phyloP scores from a whole-genome alignment of 768 basidiomycete genomes.

The Mycena galericulata region DNA sequence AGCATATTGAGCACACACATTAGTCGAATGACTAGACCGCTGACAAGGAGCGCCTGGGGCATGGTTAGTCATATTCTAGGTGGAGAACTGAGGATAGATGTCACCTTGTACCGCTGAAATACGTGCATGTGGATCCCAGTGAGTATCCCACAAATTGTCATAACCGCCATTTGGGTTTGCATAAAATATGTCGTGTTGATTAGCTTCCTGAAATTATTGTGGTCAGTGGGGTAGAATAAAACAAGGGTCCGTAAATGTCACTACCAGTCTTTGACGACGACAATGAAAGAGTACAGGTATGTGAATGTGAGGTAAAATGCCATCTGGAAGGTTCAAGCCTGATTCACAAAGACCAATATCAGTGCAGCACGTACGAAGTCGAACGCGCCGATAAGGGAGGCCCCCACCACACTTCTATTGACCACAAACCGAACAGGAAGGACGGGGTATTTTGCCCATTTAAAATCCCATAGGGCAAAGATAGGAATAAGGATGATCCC shows the following conservation, averaged over 20 bases:
- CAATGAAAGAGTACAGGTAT: conserved; percentile 79
- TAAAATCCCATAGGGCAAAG: conserved; percentile 61
- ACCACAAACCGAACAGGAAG: conserved; percentile 68
- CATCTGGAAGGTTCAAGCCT: conserved; percentile 51
- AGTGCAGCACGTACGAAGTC: conserved; percentile 60
- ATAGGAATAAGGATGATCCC: conserved; percentile 58
- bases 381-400: conserved; percentile 71
- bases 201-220: conserved; percentile 56
- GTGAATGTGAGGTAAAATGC: conserved; percentile 78
- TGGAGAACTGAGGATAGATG: neutral
- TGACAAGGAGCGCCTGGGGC: conserved; percentile 58
- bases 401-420: conserved; percentile 70
- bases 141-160: conserved; percentile 73
- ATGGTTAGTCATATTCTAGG: neutral
- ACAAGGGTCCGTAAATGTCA: neutral
- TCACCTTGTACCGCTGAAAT: conserved; percentile 67
- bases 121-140: conserved; percentile 69
- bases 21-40: conserved; percentile 70
- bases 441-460: conserved; percentile 67
- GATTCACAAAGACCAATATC: neutral
- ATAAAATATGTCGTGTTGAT: conserved; percentile 73
- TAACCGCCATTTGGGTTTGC: conserved; percentile 67
- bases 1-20: conserved; percentile 46
- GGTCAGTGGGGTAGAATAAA: conserved; percentile 3
- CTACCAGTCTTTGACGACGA: conserved; percentile 64